Percentiles rank a stretch among this genome's conserved stretches.
Conservation (phyloP, 768 basidiomycete genomes). For the Lyophyllum atratum region DNA sequence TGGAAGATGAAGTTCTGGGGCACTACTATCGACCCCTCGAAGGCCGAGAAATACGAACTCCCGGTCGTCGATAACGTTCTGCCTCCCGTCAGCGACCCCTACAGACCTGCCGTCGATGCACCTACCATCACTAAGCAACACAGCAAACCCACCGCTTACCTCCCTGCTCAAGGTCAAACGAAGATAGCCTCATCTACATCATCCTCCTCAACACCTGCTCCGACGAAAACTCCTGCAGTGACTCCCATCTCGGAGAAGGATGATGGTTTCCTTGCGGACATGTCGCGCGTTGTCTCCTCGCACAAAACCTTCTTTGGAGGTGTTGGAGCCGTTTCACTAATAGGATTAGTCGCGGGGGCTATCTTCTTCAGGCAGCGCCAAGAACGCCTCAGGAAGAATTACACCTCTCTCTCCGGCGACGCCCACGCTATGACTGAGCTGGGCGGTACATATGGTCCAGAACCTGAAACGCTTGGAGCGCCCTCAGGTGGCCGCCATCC, state of each 20-base stretch:
- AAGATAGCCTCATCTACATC: slow-evolving; percentile 29
- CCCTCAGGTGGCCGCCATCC: slow-evolving; percentile 39
- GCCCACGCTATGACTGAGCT: slow-evolving; percentile 76
- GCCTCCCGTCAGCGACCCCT: slow-evolving; percentile 41
- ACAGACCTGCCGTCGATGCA: slow-evolving; percentile 33
- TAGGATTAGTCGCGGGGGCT: slow-evolving; percentile 62
- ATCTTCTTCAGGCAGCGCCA: slow-evolving; percentile 77
- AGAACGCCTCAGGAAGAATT: slow-evolving; percentile 42
- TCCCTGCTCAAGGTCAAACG: slow-evolving; percentile 74
- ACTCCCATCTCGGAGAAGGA: slow-evolving; percentile 31
- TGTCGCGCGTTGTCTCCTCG: slow-evolving; percentile 65
- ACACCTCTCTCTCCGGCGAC: slow-evolving; percentile 62
- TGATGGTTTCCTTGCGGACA: slow-evolving; percentile 76
- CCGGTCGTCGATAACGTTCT: slow-evolving; percentile 52
- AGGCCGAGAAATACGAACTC: slow-evolving; percentile 62
- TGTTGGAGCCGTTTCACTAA: slow-evolving; percentile 67
- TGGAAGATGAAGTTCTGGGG: slow-evolving; percentile 97
- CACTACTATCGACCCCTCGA: slow-evolving; percentile 69
- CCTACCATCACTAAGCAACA: slow-evolving; percentile 57
- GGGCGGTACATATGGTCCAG: slow-evolving; percentile 29
- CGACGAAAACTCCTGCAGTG: slow-evolving; percentile 41
- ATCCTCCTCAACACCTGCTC: slow-evolving; percentile 1
- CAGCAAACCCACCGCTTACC: slow-evolving; percentile 81
- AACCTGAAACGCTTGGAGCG: slow-evolving; percentile 15
- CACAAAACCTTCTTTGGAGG: slow-evolving; percentile 89